These are phyloP conservation scores for Draba incana DNA, from an alignment of 345 rosid genomes.

Conservation along the genomic window DNA sequence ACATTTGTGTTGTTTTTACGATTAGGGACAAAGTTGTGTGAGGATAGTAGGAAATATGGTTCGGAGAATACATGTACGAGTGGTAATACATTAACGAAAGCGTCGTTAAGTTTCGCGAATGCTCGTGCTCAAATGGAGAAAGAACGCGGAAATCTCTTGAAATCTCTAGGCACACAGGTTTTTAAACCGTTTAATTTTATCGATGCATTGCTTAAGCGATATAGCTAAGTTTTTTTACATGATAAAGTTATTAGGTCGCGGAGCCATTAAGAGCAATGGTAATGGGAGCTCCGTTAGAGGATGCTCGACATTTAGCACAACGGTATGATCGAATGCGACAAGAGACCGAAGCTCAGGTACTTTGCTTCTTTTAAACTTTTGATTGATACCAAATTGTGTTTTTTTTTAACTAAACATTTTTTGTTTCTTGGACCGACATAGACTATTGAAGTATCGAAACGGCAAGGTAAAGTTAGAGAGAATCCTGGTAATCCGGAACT, in stretches of 20 bases:
- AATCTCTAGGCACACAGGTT: conserved; percentile 95
- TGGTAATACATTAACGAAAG: conserved; percentile 75
- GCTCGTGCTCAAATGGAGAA: conserved; percentile 89
- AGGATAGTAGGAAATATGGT: conserved; percentile 87
- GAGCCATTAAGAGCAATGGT: conserved; percentile 97
- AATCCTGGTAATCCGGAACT: conserved; percentile 66
- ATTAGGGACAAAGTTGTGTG: conserved; percentile 79
- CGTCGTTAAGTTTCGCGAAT: conserved; percentile 63
- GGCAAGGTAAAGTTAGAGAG: conserved; percentile 81
- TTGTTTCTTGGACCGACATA: conserved; percentile 50
- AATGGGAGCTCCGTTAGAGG: conserved; percentile 91
- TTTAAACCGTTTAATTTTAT: neutral
- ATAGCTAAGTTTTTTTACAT: conserved; percentile 36
- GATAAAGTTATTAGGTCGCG: conserved; percentile 64
- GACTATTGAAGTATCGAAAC: conserved; percentile 84
- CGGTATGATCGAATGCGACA: conserved; percentile 94
- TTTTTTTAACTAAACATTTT: neutral
- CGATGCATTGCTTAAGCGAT: neutral
- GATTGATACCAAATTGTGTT: neutral
- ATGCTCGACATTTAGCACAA: conserved; percentile 96
- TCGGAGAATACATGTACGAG: conserved; percentile 87
- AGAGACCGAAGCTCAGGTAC: conserved; percentile 95
- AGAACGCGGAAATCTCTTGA: conserved; percentile 78
- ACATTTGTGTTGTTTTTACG: no score
- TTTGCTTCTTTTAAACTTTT: conserved; percentile 17